These are phyloP conservation scores for Xylaria cubensis DNA, from an alignment of 495 filamentous ascomycete genomes.

Conservation along the genomic window DNA sequence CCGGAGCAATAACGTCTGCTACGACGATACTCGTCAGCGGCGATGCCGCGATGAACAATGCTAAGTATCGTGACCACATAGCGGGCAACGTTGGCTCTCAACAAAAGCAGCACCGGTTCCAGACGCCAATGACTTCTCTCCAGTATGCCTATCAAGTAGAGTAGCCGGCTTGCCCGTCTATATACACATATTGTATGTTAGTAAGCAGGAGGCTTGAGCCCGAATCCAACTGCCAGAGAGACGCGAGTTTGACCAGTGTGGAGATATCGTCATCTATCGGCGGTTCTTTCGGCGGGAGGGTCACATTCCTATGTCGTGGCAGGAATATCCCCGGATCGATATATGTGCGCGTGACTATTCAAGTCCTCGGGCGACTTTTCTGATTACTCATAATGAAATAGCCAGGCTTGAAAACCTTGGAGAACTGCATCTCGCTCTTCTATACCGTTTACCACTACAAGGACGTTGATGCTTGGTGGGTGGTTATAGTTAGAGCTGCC, in stretches of 20 bases:
- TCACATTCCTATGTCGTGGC: not conserved
- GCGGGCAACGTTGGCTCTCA: not conserved
- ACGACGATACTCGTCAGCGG: not conserved
- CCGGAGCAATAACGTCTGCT: not conserved
- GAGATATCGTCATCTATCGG: conserved; percentile 7
- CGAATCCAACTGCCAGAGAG: not conserved
- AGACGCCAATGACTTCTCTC: not conserved
- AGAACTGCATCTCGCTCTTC: not conserved
- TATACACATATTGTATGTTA: not conserved
- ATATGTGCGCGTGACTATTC: not conserved
- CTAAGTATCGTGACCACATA: not conserved
- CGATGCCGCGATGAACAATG: not conserved
- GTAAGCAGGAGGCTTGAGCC: not conserved
- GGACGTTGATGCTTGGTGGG: not conserved
- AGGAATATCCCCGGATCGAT: not conserved
- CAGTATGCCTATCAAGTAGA: not conserved
- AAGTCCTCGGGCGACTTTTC: not conserved
- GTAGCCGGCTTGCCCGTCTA: not conserved
- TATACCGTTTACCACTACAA: not conserved
- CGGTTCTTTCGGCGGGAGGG: conserved; percentile 10
- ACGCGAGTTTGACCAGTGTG: not conserved
- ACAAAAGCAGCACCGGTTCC: not conserved
- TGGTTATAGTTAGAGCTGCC: not conserved
- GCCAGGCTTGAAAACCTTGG: not conserved
- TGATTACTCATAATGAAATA: not conserved